These are phyloP conservation scores for Alternaria arbusti DNA, from an alignment of 2,329 filamentous ascomycete genomes.

Conservation along the genomic window DNA sequence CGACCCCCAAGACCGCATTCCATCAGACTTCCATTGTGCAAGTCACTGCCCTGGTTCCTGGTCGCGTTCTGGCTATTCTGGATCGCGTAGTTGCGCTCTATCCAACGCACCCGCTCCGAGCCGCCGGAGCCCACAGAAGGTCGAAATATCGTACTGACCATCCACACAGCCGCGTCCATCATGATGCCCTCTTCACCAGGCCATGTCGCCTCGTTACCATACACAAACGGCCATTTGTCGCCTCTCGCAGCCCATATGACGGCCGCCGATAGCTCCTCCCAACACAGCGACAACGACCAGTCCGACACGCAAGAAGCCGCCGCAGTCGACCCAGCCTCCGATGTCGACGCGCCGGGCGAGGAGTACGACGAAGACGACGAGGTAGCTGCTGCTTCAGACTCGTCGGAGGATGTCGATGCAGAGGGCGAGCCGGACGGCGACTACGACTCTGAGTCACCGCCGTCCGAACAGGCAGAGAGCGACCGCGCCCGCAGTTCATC, in stretches of 20 bases:
- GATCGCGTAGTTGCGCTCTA: slow-evolving; percentile 53
- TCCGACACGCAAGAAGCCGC: slow-evolving; percentile 71
- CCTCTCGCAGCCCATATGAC: slow-evolving; percentile 58
- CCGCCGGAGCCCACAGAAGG: slow-evolving; percentile 37
- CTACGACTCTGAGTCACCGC: slow-evolving; percentile 72
- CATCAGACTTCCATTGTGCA: slow-evolving; percentile 49
- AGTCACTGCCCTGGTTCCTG: slow-evolving; percentile 28
- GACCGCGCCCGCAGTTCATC: slow-evolving; percentile 71
- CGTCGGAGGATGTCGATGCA: slow-evolving; percentile 58
- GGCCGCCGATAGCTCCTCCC: slow-evolving; percentile 54
- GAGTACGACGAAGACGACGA: slow-evolving; percentile 52
- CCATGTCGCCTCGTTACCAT: slow-evolving; percentile 67
- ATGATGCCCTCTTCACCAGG: slow-evolving; percentile 67
- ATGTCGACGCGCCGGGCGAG: slow-evolving; percentile 50
- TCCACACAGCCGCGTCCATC: slow-evolving; percentile 65
- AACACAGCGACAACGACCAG: slow-evolving; percentile 75
- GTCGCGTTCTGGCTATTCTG: slow-evolving; percentile 45
- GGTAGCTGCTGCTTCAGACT: slow-evolving; percentile 54
- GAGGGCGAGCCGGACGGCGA: slow-evolving; percentile 67
- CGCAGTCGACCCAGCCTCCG: slow-evolving; percentile 48
- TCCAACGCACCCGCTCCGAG: slow-evolving; percentile 44
- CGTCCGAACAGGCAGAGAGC: slow-evolving; percentile 49
- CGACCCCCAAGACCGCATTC: slow-evolving; percentile 45
- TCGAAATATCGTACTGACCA: slow-evolving; percentile 52
- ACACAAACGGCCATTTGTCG: slow-evolving; percentile 71